A percentile compares a stretch with the other conserved stretches of the same genome.
Conservation (phyloP, 148 eudicot genomes). For the Rhododendron henanense region DNA sequence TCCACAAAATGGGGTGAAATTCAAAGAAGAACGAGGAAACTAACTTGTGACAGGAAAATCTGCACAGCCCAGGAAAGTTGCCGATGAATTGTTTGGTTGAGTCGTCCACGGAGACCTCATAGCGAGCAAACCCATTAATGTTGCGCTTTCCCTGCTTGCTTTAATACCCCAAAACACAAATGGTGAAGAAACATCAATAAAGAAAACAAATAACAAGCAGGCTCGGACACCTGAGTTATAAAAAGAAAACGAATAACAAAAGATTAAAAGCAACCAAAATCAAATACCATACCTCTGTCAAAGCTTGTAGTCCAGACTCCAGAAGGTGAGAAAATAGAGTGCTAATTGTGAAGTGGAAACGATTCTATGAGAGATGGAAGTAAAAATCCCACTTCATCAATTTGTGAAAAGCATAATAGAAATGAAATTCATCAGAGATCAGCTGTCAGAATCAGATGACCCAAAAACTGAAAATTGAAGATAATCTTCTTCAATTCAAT, state of each 20-base stretch:
- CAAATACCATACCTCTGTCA: neutral
- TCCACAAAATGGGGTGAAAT: neutral
- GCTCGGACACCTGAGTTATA: too few relatives aligned
- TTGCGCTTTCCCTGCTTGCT: neutral
- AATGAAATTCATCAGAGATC: neutral
- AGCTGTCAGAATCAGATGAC: neutral
- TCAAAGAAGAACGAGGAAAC: slow-evolving; percentile 5
- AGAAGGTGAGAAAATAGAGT: neutral
- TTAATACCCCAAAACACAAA: neutral
- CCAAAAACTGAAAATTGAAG: neutral
- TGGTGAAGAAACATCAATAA: neutral
- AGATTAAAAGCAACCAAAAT: neutral
- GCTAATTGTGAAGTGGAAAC: neutral
- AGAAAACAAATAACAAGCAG: neutral
- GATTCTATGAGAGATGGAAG: neutral
- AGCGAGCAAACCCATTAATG: slow-evolving; percentile 33
- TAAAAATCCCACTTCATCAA: neutral
- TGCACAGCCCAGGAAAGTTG: neutral
- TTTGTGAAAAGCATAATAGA: neutral
- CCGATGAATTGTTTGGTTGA: slow-evolving; percentile 8
- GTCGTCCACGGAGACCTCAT: slow-evolving; percentile 23
- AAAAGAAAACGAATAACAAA: neutral
- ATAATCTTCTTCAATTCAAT: neutral
- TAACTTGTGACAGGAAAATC: neutral
- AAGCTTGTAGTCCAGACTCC: neutral